Percentiles rank a stretch among this genome's conserved stretches.
Evolutionary conservation across 106 monocot species (phyloP).

Genomic region (Apostasia shenzhenica): DNA sequence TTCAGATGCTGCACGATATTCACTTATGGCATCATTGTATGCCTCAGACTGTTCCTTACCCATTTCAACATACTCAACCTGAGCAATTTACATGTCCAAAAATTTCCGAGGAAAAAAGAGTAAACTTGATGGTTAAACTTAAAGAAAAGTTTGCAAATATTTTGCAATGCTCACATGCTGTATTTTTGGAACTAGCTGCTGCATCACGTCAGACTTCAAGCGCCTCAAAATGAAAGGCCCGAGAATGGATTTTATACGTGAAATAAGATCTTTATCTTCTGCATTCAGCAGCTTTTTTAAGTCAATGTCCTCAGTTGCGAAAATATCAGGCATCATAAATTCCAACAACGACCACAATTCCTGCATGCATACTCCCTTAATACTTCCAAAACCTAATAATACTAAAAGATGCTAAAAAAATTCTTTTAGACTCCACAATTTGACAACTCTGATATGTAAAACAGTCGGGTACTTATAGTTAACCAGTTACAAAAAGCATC

Average conservation of each 20-base stretch:
- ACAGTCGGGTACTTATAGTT: too few species aligned
- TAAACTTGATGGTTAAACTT: background rate
- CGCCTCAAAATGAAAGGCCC: constrained; percentile 97
- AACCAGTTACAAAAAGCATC: too few species aligned
- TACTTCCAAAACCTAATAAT: too few species aligned
- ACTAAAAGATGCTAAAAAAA: too few species aligned
- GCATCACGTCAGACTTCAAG: constrained; percentile 98
- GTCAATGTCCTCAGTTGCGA: constrained; percentile 80
- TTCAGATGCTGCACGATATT: constrained; percentile 72
- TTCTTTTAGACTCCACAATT: too few species aligned
- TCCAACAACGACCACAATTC: constrained; percentile 97
- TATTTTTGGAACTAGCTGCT: constrained; percentile 90
- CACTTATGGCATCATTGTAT: constrained; percentile 65
- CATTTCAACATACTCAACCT: constrained; percentile 90
- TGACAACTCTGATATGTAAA: too few species aligned
- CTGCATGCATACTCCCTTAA: constrained; percentile 30
- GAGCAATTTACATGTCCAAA: constrained; percentile 1
- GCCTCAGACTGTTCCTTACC: constrained; percentile 47
- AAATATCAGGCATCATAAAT: constrained; percentile 99
- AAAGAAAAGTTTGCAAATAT: background rate
- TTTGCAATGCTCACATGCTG: constrained; percentile 51
- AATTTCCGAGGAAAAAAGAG: background rate
- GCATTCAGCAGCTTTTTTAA: constrained; percentile 76
- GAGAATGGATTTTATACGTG: constrained; percentile 88
- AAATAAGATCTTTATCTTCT: constrained; percentile 63